Evolutionary conservation across 106 monocot species (phyloP).

Genomic region (Allium sativum): DNA sequence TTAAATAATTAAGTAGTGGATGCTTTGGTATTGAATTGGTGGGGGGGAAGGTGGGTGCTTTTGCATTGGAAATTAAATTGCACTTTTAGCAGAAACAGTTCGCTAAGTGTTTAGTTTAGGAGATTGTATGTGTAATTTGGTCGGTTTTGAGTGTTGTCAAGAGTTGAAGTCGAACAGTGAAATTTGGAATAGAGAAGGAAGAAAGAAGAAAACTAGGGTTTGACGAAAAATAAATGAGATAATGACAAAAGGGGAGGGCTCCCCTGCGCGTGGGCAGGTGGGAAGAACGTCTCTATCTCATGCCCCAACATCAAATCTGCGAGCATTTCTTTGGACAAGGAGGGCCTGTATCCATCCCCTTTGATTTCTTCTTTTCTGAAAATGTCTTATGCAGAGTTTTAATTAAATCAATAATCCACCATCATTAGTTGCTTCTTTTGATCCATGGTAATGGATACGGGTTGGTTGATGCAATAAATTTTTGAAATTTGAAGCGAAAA

Average conservation of each 20-base stretch:
- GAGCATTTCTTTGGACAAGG: too few relatives aligned
- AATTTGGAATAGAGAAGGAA: neutral
- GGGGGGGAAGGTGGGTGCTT: neutral
- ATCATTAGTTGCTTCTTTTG: too few relatives aligned
- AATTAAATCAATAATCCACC: too few relatives aligned
- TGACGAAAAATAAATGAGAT: neutral
- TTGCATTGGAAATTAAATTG: neutral
- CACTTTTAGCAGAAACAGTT: neutral
- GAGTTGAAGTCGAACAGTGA: neutral
- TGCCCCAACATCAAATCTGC: neutral
- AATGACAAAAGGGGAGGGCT: neutral
- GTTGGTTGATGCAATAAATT: too few relatives aligned
- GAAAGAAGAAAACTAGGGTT: neutral
- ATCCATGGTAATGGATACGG: too few relatives aligned
- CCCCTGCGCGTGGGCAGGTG: slow-evolving; percentile 10
- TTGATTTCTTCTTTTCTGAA: too few relatives aligned
- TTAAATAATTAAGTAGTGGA: neutral
- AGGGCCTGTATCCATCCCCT: too few relatives aligned
- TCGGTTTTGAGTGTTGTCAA: neutral
- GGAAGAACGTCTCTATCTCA: slow-evolving; percentile 8
- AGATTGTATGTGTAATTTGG: neutral
- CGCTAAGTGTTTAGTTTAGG: neutral
- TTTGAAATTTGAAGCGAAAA: too few relatives aligned
- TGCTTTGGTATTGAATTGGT: neutral
- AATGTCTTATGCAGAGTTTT: too few relatives aligned